A percentile compares a stretch with the other conserved stretches of the same genome.
These are phyloP conservation scores for Verbena officinalis DNA, from an alignment of 257 asterid species.

Conservation along the genomic window DNA sequence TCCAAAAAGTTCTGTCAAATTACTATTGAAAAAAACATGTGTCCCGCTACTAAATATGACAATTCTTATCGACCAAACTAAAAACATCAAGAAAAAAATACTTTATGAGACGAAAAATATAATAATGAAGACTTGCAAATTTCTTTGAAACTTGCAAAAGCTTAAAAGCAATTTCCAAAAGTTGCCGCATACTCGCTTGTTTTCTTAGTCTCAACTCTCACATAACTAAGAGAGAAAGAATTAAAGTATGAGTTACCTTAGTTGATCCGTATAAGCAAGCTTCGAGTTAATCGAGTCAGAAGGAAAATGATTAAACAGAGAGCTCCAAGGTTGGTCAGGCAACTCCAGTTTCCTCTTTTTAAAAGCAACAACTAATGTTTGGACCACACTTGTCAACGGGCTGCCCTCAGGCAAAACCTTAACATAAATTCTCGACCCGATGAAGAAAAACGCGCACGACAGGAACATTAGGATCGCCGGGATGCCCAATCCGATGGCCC, in stretches of 20 bases:
- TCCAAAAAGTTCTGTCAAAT: too few species aligned
- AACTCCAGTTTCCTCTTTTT: constrained; percentile 43
- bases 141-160: too few species aligned
- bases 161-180: too few species aligned
- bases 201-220: too few species aligned
- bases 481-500: constrained; percentile 53
- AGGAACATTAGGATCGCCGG: constrained; percentile 51
- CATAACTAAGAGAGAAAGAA: too few species aligned
- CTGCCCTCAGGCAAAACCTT: constrained; percentile 46
- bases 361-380: constrained; percentile 41
- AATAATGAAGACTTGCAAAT: too few species aligned
- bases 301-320: constrained; percentile 36
- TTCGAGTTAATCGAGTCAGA: constrained; percentile 40
- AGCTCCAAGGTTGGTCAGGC: constrained; percentile 43
- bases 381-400: constrained; percentile 45
- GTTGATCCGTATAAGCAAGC: constrained; percentile 39
- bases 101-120: too few species aligned
- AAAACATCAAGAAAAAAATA: too few species aligned
- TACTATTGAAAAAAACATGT: too few species aligned
- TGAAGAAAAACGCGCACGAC: constrained; percentile 43
- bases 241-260: constrained; percentile 38
- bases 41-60: too few species aligned
- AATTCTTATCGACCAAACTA: too few species aligned
- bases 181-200: too few species aligned
- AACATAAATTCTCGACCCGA: constrained; percentile 48